A percentile compares a stretch with the other conserved stretches of the same genome.
Conservation (phyloP, 73 alveolate genomes). For the Blepharisma japonicum region DNA sequence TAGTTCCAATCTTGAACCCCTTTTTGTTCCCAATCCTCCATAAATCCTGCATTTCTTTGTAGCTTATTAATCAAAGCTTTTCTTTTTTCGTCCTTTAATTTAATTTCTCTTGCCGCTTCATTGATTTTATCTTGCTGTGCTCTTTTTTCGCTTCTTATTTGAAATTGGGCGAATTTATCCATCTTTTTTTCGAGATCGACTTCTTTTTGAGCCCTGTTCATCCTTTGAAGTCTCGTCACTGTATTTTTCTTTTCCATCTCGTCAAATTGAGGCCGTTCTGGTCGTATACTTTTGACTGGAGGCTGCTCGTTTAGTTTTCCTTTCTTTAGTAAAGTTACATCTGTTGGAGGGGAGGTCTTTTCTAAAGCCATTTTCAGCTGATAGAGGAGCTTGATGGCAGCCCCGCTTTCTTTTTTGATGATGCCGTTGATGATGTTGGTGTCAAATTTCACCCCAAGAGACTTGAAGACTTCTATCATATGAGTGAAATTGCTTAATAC, state of each 20-base stretch:
- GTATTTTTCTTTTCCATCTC: conserved; percentile 58
- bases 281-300: conserved; percentile 70
- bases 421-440: conserved; percentile 72
- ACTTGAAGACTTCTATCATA: conserved; percentile 80
- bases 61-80: conserved; percentile 83
- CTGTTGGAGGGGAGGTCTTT: conserved; percentile 59
- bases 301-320: conserved; percentile 65
- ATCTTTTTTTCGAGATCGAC: conserved; percentile 79
- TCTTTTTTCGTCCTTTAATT: conserved; percentile 81
- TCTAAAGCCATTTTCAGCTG: conserved; percentile 64
- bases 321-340: conserved; percentile 57
- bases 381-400: conserved; percentile 68
- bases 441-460: conserved; percentile 83
- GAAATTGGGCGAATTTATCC: conserved; percentile 80
- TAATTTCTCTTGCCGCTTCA: conserved; percentile 68
- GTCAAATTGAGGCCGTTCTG: conserved; percentile 62
- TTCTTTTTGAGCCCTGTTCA: conserved; percentile 85
- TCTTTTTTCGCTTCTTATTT: conserved; percentile 60
- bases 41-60: conserved; percentile 94
- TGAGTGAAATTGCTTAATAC: conserved; percentile 80
- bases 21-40: conserved; percentile 96
- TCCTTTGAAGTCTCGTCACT: conserved; percentile 60
- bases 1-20: conserved; percentile 97
- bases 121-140: conserved; percentile 68
- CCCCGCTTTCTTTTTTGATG: conserved; percentile 81